These are phyloP conservation scores for Selaginella moellendorffii DNA, from an alignment of 75 land plant species.

Conservation along the genomic window DNA sequence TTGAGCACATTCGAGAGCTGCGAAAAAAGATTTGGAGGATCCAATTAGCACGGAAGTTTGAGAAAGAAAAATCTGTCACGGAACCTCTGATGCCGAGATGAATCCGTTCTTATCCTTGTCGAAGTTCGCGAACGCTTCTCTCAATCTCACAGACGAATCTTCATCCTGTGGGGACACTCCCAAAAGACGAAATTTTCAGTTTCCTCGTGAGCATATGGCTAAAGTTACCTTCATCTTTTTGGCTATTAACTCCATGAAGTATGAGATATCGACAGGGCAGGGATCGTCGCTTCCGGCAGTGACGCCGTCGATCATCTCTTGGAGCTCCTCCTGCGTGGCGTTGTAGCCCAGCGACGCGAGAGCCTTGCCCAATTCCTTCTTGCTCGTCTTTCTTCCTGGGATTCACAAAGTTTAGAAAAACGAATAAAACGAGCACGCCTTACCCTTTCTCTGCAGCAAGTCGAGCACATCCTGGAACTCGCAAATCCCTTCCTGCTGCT, in stretches of 20 bases:
- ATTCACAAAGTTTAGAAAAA: not conserved
- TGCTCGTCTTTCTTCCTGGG: not conserved
- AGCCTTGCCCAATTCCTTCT: not conserved
- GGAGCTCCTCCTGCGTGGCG: not conserved
- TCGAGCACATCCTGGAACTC: not conserved
- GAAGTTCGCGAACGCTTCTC: not conserved
- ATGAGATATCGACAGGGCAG: not conserved
- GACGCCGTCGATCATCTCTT: not conserved
- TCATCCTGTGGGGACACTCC: not conserved
- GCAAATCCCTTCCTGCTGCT: not conserved
- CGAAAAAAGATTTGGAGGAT: not conserved
- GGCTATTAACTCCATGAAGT: not conserved
- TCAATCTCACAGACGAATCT: not conserved
- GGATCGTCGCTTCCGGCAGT: not conserved
- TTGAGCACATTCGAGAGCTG: not conserved
- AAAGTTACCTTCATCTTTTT: slow-evolving; percentile 1
- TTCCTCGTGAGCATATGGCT: too few relatives aligned
- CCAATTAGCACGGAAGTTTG: too few relatives aligned
- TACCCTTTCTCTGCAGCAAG: not conserved
- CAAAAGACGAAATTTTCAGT: too few relatives aligned
- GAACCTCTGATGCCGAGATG: not conserved
- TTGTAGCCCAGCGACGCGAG: not conserved
- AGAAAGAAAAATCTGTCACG: not conserved
- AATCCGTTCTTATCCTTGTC: not conserved
- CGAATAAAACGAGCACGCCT: too few relatives aligned